These are phyloP conservation scores for Vigna mungo DNA, from an alignment of 306 rosid species.

Conservation along the genomic window DNA sequence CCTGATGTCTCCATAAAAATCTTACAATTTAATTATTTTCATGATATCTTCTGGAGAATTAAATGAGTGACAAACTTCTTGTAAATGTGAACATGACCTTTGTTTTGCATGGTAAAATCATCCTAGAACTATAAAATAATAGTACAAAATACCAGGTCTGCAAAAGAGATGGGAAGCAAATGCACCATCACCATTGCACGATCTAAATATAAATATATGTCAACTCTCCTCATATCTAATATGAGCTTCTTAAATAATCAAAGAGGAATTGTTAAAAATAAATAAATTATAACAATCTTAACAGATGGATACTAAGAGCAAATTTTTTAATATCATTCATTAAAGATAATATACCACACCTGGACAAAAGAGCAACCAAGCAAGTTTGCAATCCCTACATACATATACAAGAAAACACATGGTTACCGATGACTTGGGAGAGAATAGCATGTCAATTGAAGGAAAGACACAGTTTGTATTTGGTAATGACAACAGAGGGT, in stretches of 20 bases:
- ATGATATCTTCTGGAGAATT: too few relatives aligned
- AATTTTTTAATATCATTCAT: not conserved
- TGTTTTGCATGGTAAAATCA: too few relatives aligned
- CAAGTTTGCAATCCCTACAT: slow-evolving; percentile 95
- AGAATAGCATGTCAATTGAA: slow-evolving; percentile 27
- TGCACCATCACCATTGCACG: too few relatives aligned
- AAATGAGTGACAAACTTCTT: too few relatives aligned
- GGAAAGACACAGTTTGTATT: slow-evolving; percentile 38
- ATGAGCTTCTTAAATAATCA: slow-evolving; percentile 27
- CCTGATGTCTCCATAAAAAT: too few relatives aligned
- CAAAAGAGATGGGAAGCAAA: too few relatives aligned
- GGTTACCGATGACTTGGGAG: slow-evolving; percentile 43
- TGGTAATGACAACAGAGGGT: slow-evolving; percentile 14
- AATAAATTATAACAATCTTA: not conserved
- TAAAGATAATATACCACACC: slow-evolving; percentile 56
- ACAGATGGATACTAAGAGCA: slow-evolving; percentile 21
- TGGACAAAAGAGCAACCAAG: slow-evolving; percentile 80
- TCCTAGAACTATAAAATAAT: too few relatives aligned
- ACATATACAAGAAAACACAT: slow-evolving; percentile 48
- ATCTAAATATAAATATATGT: too few relatives aligned
- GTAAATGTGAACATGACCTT: too few relatives aligned
- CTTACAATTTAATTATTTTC: too few relatives aligned
- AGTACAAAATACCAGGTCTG: too few relatives aligned
- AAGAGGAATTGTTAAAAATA: slow-evolving; percentile 30
- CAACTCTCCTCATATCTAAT: slow-evolving; percentile 16